Percentiles rank a stretch among this genome's conserved stretches.
Conservation (phyloP, 306 rosid genomes). For the Pyrus communis region DNA sequence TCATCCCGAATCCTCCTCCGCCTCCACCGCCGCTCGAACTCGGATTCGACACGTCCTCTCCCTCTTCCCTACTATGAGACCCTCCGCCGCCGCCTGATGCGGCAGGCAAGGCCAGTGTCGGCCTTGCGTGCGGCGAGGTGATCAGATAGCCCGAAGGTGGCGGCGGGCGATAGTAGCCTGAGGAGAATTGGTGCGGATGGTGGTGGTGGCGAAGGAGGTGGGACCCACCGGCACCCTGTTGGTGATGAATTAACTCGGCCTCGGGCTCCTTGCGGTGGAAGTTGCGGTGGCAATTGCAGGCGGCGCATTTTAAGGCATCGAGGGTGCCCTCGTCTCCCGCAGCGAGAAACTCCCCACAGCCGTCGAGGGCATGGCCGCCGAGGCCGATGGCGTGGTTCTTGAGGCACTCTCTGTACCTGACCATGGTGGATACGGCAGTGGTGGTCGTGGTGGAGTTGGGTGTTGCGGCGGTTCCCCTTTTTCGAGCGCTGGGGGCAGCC, state of each 20-base stretch:
- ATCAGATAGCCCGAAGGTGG: constrained; percentile 47
- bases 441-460: not conserved
- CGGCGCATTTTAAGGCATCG: constrained; percentile 80
- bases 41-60: constrained; percentile 65
- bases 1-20: constrained; percentile 38
- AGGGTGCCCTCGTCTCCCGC: constrained; percentile 72
- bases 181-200: constrained; percentile 31
- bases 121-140: constrained; percentile 31
- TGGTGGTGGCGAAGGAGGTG: constrained; percentile 22
- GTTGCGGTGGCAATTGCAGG: constrained; percentile 88
- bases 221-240: not conserved
- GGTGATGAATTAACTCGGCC: constrained; percentile 3
- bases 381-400: constrained; percentile 73
- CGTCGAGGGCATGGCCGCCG: constrained; percentile 76
- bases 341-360: constrained; percentile 75
- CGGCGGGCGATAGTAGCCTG: constrained; percentile 33
- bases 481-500: constrained; percentile 4
- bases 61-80: constrained; percentile 39
- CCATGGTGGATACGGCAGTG: not conserved
- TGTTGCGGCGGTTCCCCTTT: not conserved
- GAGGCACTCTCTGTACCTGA: constrained; percentile 68
- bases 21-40: constrained; percentile 69
- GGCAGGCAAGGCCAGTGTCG: constrained; percentile 46
- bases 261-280: constrained; percentile 68
- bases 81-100: constrained; percentile 33